Evolutionary conservation across 2,329 filamentous ascomycete species (phyloP), one percentile per base, ranked within the genome.

Genomic region (Fusarium protoensiforme): DNA sequence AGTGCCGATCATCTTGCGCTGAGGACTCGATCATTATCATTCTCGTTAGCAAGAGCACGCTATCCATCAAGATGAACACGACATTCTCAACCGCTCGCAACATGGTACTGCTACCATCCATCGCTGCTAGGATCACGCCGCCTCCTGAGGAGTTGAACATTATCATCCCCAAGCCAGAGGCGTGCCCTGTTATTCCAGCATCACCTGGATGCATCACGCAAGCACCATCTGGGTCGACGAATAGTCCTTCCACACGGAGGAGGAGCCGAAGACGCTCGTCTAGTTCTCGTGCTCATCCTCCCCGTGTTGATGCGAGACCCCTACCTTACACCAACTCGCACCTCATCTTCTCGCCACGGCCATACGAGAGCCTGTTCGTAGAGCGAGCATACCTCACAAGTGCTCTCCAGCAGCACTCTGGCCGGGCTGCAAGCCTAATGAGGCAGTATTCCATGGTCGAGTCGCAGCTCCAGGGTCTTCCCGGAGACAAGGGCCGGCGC

Each of bases 371-470:
- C 7, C 80, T 89, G 5, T 82, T 84, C 61, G 77, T 78, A 5
- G 88, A 91, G 72, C 81, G 83, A 14, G 78, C 83, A 8, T 88
- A 89, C 66, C 83, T 90, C 20, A 65, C 83, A 2, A 68, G 78
- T 20, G 78, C 77, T 11, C 82, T 90, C 0, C 82, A 85, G 27
- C 75, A 79, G 7, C 84, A 87, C 60, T 83, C 83, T 38, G 51
- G 66, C 7, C 81, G 80, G 8, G 81, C 84, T 0, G 77, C 78
- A 1, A 77, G 81, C 0, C 77, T 89, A 8, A 82, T 86, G 33
- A 75, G 77, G 11, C 79, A 79, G 31, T 83, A 88, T 24, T 78
- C 81, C 2, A 54, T 64, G 0, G 51, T 84, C 2, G 84, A 88
- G 33, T 78, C 79, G 5, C 70, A 77, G 35, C 72, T 84, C 5